Evolutionary conservation across 2,329 filamentous ascomycete genomes (phyloP).

Genomic region (Hymenoscyphus occultus): DNA sequence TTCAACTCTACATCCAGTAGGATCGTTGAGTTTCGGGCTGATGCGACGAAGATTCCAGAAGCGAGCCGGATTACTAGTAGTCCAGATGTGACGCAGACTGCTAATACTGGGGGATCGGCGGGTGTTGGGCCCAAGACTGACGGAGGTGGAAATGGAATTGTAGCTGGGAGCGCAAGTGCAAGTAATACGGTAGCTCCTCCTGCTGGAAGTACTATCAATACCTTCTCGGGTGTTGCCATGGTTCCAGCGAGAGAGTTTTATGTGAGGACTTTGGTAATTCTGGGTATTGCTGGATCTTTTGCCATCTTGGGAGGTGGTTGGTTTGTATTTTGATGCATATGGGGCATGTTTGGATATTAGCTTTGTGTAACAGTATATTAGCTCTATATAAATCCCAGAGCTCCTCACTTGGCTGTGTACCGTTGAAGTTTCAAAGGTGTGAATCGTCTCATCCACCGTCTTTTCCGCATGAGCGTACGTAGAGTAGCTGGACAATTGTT

Average conservation of each 20-base stretch:
- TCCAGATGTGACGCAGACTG: constrained; percentile 9
- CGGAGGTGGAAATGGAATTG: neutral
- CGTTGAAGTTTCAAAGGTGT: no score
- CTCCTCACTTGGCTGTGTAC: no score
- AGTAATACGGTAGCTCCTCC: neutral
- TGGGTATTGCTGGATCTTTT: constrained; percentile 8
- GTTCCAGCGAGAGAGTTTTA: constrained; percentile 1
- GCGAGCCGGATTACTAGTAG: constrained; percentile 22
- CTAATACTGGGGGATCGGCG: constrained; percentile 1
- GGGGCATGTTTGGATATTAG: neutral
- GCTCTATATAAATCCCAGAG: neutral
- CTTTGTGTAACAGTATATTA: neutral
- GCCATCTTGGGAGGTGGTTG: constrained; percentile 2
- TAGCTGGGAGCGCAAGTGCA: neutral
- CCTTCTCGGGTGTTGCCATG: neutral
- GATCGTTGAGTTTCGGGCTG: constrained; percentile 25
- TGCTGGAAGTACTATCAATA: neutral
- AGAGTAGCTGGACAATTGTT: no score
- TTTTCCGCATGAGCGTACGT: no score
- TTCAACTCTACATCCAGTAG: constrained; percentile 37
- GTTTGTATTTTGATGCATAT: constrained; percentile 10
- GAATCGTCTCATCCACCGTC: no score
- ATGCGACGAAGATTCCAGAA: constrained; percentile 22
- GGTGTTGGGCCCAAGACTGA: constrained; percentile 2
- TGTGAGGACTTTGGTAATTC: neutral